Conservation (phyloP, 805 yeast genomes). For the Lachancea lanzarotensis region DNA sequence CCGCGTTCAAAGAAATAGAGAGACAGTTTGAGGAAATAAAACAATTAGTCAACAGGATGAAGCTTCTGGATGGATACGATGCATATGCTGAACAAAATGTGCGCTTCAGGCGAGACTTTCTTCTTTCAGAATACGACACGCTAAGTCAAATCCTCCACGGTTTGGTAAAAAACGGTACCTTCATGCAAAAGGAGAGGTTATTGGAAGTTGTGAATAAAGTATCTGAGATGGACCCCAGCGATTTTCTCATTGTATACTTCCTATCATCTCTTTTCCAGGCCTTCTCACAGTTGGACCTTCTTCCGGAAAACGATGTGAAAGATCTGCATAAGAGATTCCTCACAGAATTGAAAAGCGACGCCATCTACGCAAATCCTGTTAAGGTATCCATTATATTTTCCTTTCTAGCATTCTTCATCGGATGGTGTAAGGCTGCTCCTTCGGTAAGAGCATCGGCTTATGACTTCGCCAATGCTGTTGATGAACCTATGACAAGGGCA, state of each 20-base stretch:
- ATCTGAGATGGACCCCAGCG: conserved; percentile 48
- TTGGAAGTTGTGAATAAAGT: conserved; percentile 40
- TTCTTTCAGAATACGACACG: conserved; percentile 62
- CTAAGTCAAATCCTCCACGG: conserved; percentile 62
- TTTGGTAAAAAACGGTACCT: conserved; percentile 35
- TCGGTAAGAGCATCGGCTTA: conserved; percentile 37
- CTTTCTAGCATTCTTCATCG: conserved; percentile 52
- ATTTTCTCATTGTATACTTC: conserved; percentile 56
- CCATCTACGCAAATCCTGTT: conserved; percentile 42
- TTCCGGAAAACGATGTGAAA: conserved; percentile 36
- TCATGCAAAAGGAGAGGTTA: conserved; percentile 33
- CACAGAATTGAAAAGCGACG: conserved; percentile 35
- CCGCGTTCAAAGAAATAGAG: conserved; percentile 55
- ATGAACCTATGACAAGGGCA: conserved; percentile 51
- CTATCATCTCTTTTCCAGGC: conserved; percentile 52
- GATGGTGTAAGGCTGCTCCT: conserved; percentile 55
- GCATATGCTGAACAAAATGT: conserved; percentile 42
- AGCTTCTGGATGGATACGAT: conserved; percentile 47
- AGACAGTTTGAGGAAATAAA: conserved; percentile 47
- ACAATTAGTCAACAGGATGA: conserved; percentile 44
- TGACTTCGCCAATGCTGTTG: conserved; percentile 51
- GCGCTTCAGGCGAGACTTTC: conserved; percentile 53
- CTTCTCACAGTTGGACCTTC: conserved; percentile 34
- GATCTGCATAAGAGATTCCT: conserved; percentile 34
- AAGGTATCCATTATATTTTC: conserved; percentile 44